These are phyloP conservation scores for Erigeron philadelphicus DNA, from an alignment of 140 eudicot species.

Conservation along the genomic window DNA sequence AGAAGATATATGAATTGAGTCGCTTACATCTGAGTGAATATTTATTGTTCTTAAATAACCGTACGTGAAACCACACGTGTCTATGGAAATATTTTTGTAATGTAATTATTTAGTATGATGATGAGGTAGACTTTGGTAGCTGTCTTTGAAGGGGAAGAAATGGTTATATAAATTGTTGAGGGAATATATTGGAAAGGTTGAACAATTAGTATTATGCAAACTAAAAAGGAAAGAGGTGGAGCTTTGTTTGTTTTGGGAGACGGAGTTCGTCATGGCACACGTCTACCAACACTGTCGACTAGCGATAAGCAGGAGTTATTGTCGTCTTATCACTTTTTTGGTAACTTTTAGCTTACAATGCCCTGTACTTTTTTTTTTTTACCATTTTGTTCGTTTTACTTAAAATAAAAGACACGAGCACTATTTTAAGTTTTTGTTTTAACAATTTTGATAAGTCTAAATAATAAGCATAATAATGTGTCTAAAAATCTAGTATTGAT, in stretches of 20 bases:
- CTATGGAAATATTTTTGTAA: no score
- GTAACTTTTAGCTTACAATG: no score
- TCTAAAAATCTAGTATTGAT: no score
- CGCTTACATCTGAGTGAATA: no score
- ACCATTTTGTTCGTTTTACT: no score
- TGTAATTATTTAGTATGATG: not conserved
- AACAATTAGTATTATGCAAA: not conserved
- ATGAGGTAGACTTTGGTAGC: not conserved
- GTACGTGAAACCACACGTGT: no score
- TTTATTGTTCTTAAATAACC: no score
- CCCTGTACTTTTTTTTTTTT: no score
- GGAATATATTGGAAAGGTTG: not conserved
- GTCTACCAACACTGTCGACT: conserved; percentile 26
- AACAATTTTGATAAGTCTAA: no score
- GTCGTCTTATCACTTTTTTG: not conserved
- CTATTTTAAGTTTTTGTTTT: not conserved
- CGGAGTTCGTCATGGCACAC: conserved; percentile 38
- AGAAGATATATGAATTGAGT: no score
- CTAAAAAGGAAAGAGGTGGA: not conserved
- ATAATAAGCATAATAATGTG: no score
- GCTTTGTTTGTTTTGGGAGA: conserved; percentile 22
- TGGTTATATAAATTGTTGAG: not conserved
- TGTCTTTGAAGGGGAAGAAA: not conserved
- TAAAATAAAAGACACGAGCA: no score
- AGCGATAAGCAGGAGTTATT: conserved; percentile 3